Evolutionary conservation across 2,329 filamentous ascomycete genomes (phyloP).

Genomic region (Akanthomyces lecanii): DNA sequence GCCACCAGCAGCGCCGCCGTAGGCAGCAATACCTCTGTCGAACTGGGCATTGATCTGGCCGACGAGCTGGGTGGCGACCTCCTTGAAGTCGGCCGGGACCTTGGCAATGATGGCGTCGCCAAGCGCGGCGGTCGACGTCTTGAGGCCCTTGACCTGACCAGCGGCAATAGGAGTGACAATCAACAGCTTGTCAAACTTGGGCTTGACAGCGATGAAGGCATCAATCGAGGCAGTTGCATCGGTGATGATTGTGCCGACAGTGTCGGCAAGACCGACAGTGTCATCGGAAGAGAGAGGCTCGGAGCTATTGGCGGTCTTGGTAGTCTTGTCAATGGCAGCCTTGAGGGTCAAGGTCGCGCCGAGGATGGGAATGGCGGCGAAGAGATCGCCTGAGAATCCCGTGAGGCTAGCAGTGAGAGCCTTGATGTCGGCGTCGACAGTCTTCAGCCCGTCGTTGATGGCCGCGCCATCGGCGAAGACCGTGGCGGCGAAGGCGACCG

Average conservation of each 20-base stretch:
- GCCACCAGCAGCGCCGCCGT: background rate
- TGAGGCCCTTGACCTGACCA: conserved; percentile 12
- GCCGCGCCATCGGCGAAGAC: conserved; percentile 12
- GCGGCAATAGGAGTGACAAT: conserved; percentile 9
- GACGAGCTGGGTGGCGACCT: conserved; percentile 7
- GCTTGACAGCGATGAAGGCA: conserved; percentile 12
- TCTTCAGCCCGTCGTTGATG: conserved; percentile 1
- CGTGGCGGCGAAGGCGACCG: conserved; percentile 7
- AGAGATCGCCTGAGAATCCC: conserved; percentile 11
- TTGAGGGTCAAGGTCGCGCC: background rate
- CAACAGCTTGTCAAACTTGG: conserved; percentile 13
- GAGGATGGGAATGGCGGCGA: conserved; percentile 10
- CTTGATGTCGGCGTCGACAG: conserved; percentile 1
- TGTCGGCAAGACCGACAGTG: background rate
- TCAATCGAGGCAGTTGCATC: conserved; percentile 4
- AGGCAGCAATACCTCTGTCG: conserved; percentile 9
- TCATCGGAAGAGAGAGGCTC: conserved; percentile 9
- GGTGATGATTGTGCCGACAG: background rate
- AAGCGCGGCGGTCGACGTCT: background rate
- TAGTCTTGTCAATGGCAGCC: background rate
- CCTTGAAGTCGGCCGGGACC: conserved; percentile 14
- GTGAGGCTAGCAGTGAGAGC: background rate
- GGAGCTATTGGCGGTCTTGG: conserved; percentile 4
- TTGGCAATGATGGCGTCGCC: conserved; percentile 10
- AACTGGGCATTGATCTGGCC: conserved; percentile 13